Conservation (phyloP, 169 alveolate genomes). For the Plasmodium malariae region DNA sequence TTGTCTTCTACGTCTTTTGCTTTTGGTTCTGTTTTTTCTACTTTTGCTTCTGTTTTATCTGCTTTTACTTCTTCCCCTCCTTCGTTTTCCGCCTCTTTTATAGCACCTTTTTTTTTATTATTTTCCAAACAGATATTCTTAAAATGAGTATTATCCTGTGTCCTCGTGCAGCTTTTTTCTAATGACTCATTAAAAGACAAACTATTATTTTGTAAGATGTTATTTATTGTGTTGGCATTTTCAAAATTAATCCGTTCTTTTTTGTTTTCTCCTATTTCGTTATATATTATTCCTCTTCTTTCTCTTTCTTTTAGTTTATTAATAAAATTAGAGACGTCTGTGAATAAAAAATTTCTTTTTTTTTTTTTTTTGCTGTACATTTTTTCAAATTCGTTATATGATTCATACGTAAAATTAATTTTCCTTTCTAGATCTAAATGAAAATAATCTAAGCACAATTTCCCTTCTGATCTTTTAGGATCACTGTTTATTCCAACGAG, state of each 20-base stretch:
- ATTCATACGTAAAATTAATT: slow-evolving; percentile 19
- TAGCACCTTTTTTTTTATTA: too few relatives aligned
- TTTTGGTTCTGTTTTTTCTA: too few relatives aligned
- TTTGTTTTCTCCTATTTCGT: neutral
- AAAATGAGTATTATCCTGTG: neutral
- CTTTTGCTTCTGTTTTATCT: too few relatives aligned
- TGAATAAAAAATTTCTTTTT: slow-evolving; percentile 33
- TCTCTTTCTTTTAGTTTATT: slow-evolving; percentile 18
- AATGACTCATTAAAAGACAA: neutral
- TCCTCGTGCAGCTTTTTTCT: neutral
- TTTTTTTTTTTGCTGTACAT: slow-evolving; percentile 19
- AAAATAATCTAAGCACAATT: slow-evolving; percentile 43
- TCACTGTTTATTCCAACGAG: slow-evolving; percentile 64
- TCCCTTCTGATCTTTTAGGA: slow-evolving; percentile 66
- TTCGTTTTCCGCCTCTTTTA: neutral
- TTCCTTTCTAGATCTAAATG: neutral
- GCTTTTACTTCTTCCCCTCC: neutral
- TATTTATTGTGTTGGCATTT: slow-evolving; percentile 11
- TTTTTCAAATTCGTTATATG: slow-evolving; percentile 43
- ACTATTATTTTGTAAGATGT: neutral
- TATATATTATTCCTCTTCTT: neutral
- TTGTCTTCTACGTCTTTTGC: too few relatives aligned
- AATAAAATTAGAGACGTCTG: slow-evolving; percentile 62
- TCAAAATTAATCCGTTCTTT: neutral
- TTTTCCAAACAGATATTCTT: too few relatives aligned